Evolutionary conservation across 2,329 filamentous ascomycete species (phyloP).

Genomic region (Ophiostoma perfectum): DNA sequence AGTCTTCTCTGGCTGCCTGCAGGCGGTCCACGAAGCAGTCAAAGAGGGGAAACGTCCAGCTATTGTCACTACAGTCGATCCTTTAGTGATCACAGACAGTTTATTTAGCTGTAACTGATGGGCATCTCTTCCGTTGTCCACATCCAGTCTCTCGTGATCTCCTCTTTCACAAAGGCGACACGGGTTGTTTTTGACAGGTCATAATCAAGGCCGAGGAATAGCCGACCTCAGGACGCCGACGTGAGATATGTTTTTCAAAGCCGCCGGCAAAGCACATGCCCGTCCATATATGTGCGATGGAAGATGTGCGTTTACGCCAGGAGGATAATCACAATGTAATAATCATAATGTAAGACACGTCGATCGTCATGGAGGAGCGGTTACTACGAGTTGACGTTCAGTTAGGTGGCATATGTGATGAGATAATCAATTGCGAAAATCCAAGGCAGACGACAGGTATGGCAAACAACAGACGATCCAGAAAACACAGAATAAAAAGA

Average conservation of each 20-base stretch:
- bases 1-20: no score
- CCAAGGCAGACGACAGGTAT: background rate
- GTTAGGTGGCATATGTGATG: no score
- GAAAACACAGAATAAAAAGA: no score
- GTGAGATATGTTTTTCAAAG: background rate
- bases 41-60: background rate
- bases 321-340: no score
- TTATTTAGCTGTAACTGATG: background rate
- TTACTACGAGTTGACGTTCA: no score
- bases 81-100: background rate
- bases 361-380: no score
- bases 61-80: background rate
- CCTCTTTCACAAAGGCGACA: background rate
- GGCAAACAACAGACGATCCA: background rate
- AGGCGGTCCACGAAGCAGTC: background rate
- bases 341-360: no score
- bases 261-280: no score
- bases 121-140: background rate
- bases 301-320: no score
- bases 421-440: no score
- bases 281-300: no score
- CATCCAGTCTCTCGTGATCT: background rate
- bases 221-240: background rate
- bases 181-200: background rate
- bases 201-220: background rate